A percentile compares a stretch with the other conserved stretches of the same genome.
These are phyloP conservation scores for Strigomonas oncopelti DNA, from an alignment of 208 protist species.

Conservation along the genomic window DNA sequence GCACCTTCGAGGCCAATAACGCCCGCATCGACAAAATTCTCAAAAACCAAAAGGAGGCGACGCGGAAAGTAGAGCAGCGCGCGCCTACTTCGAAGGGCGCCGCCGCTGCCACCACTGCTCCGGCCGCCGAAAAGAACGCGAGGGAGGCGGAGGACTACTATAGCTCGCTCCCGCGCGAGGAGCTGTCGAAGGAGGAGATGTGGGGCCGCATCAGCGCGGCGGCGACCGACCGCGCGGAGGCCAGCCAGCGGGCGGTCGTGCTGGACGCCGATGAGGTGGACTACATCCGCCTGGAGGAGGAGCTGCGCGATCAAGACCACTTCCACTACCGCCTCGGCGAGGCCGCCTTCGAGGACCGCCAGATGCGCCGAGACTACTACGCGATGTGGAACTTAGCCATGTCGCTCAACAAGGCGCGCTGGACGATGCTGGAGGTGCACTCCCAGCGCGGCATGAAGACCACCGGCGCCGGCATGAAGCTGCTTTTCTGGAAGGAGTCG, in stretches of 20 bases:
- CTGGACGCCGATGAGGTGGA: conserved; percentile 60
- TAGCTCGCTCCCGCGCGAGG: conserved; percentile 63
- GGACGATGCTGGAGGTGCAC: conserved; percentile 88
- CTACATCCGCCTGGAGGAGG: conserved; percentile 79
- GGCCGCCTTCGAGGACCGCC: conserved; percentile 56
- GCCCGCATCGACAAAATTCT: neutral
- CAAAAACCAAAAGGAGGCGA: neutral
- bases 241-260: conserved; percentile 19
- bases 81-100: neutral
- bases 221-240: conserved; percentile 43
- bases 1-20: neutral
- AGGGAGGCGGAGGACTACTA: conserved; percentile 78
- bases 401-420: conserved; percentile 85
- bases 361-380: conserved; percentile 78
- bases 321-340: conserved; percentile 83
- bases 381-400: conserved; percentile 80
- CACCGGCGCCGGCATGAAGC: conserved; percentile 88
- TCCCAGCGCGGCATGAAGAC: conserved; percentile 82
- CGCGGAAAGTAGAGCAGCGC: neutral
- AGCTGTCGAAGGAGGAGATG: conserved; percentile 85
- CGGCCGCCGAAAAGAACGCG: conserved; percentile 2
- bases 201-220: conserved; percentile 58
- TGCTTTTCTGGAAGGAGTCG: conserved; percentile 87
- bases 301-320: conserved; percentile 67
- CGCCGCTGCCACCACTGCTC: neutral